Evolutionary conservation across 768 basidiomycete genomes (phyloP).

Genomic region (Serendipita sp.): DNA sequence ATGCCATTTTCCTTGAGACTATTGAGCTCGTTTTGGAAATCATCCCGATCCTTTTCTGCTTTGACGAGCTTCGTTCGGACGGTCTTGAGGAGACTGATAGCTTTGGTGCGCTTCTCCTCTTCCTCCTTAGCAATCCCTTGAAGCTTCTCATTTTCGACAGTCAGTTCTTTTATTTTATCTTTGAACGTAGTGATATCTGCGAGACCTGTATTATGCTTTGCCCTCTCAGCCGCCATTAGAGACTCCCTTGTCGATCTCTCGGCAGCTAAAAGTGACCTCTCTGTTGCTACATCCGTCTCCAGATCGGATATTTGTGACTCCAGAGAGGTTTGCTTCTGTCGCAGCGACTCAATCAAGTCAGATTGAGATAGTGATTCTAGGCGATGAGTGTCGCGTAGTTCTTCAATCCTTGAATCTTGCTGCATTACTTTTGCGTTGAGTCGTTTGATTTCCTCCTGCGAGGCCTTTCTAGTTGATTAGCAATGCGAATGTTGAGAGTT

Average conservation of each 20-base stretch:
- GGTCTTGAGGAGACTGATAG: conserved; percentile 80
- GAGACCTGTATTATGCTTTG: conserved; percentile 21
- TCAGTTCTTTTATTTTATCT: conserved; percentile 41
- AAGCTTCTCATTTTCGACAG: conserved; percentile 42
- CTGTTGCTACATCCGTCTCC: background rate
- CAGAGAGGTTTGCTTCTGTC: conserved; percentile 47
- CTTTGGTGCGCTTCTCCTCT: conserved; percentile 93
- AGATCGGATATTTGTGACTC: conserved; percentile 28
- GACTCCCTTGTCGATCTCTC: conserved; percentile 26
- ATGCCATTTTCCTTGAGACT: conserved; percentile 36
- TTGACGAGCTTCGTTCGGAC: conserved; percentile 96
- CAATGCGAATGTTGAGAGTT: background rate
- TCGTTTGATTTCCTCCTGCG: conserved; percentile 64
- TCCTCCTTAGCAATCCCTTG: conserved; percentile 68
- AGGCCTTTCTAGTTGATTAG: conserved; percentile 29
- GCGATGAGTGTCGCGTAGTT: conserved; percentile 68
- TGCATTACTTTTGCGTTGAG: conserved; percentile 51
- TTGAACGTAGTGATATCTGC: conserved; percentile 14
- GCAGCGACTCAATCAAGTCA: conserved; percentile 54
- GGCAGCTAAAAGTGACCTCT: conserved; percentile 34
- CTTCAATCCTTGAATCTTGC: conserved; percentile 71
- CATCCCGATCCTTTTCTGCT: conserved; percentile 86
- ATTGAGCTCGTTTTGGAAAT: conserved; percentile 42
- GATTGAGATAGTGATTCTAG: conserved; percentile 67
- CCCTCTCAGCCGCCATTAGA: conserved; percentile 31